Evolutionary conservation across 257 asterid species (phyloP).

Genomic region (Sherardia arvensis): DNA sequence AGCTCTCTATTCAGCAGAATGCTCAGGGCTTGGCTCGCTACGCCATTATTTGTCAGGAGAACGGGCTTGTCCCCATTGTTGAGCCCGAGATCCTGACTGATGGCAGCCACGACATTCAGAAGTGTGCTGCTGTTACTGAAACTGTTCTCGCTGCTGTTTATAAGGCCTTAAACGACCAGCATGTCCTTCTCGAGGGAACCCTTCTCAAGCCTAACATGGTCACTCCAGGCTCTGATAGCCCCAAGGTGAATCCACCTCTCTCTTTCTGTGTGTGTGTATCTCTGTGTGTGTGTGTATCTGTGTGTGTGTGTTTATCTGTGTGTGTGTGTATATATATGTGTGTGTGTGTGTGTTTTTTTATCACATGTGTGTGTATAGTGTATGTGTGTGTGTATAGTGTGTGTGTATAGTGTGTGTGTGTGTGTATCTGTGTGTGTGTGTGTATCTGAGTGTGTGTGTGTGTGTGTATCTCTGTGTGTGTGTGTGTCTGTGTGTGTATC

Average conservation of each 20-base stretch:
- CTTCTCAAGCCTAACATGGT: slow-evolving; percentile 92
- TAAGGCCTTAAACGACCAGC: slow-evolving; percentile 80
- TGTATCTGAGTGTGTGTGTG: too few relatives aligned
- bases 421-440: too few relatives aligned
- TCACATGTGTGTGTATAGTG: too few relatives aligned
- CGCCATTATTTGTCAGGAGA: slow-evolving; percentile 82
- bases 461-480: too few relatives aligned
- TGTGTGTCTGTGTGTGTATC: too few relatives aligned
- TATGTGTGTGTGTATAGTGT: too few relatives aligned
- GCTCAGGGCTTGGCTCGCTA: slow-evolving; percentile 89
- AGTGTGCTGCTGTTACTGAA: slow-evolving; percentile 76
- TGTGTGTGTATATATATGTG: too few relatives aligned
- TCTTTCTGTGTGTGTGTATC: too few relatives aligned
- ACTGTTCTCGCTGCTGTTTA: slow-evolving; percentile 66
- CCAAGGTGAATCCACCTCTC: slow-evolving; percentile 34
- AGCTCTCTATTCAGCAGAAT: slow-evolving; percentile 63
- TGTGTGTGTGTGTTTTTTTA: too few relatives aligned
- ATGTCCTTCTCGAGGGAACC: slow-evolving; percentile 84
- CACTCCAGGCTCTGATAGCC: slow-evolving; percentile 74
- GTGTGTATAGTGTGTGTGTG: too few relatives aligned
- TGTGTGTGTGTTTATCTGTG: too few relatives aligned
- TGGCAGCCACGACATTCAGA: slow-evolving; percentile 53
- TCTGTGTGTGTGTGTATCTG: too few relatives aligned
- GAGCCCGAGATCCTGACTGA: slow-evolving; percentile 81
- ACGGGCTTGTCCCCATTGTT: slow-evolving; percentile 83